phyloP scores from a whole-genome alignment of 2,329 filamentous ascomycete genomes.

The Aspergillus neotritici region DNA sequence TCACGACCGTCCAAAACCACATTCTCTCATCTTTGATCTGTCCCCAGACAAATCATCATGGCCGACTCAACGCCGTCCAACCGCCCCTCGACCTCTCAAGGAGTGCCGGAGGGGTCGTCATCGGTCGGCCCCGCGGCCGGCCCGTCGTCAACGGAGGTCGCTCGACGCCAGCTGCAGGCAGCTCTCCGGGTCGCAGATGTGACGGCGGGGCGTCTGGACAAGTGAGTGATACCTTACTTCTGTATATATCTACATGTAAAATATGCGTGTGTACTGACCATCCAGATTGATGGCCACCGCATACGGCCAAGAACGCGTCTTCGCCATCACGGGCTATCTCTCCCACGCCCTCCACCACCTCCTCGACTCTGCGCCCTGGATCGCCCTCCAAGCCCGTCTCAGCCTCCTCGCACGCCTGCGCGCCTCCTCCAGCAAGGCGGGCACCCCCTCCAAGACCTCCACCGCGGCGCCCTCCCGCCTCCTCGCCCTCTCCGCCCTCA shows the following conservation, averaged over 20 bases:
- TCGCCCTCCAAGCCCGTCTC: constrained; percentile 40
- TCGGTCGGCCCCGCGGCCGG: constrained; percentile 11
- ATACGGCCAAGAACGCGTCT: constrained; percentile 62
- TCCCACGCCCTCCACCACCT: constrained; percentile 58
- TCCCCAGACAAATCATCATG: constrained; percentile 13
- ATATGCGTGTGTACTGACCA: constrained; percentile 6
- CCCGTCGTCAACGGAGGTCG: constrained; percentile 4
- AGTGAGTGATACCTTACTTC: constrained; percentile 20
- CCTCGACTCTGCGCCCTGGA: constrained; percentile 48
- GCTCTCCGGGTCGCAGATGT: constrained; percentile 25
- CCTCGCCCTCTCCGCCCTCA: constrained; percentile 43
- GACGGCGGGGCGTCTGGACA: constrained; percentile 26
- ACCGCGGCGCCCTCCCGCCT: constrained; percentile 42
- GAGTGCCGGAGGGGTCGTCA: constrained; percentile 22
- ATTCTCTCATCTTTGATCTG: no score
- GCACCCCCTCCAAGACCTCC: constrained; percentile 3
- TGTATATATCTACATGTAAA: no score
- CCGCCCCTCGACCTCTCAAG: constrained; percentile 6
- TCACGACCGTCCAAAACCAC: no score
- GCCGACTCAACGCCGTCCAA: constrained; percentile 14
- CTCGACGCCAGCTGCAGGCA: constrained; percentile 21
- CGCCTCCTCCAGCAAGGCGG: constrained; percentile 13
- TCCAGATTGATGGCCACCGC: constrained; percentile 61
- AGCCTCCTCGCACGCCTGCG: constrained; percentile 36
- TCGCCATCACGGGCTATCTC: constrained; percentile 64